Conservation (phyloP, 2,329 filamentous ascomycete genomes). For the Xylaria arbuscula region DNA sequence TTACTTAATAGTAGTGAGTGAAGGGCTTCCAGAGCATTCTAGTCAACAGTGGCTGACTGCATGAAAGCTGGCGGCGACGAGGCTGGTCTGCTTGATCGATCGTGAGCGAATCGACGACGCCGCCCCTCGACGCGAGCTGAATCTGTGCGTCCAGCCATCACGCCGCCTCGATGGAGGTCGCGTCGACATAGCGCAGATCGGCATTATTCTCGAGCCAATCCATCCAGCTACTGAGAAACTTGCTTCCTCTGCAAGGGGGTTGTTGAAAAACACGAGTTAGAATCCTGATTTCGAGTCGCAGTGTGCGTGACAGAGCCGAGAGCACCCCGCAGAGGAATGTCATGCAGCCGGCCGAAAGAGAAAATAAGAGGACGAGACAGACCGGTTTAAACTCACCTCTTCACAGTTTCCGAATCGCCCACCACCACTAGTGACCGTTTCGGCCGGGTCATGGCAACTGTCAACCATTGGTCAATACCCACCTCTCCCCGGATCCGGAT, state of each 20-base stretch:
- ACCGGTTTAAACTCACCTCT: constrained; percentile 70
- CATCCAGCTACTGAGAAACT: constrained; percentile 93
- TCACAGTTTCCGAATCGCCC: constrained; percentile 93
- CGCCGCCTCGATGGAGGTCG: constrained; percentile 50
- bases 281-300: constrained; percentile 14
- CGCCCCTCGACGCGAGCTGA: constrained; percentile 12
- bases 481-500: not conserved
- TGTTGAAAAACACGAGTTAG: constrained; percentile 22
- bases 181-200: constrained; percentile 88
- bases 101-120: constrained; percentile 12
- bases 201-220: constrained; percentile 87
- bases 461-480: constrained; percentile 25
- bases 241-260: constrained; percentile 74
- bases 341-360: constrained; percentile 17
- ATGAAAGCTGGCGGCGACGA: constrained; percentile 29
- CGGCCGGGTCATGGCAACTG: constrained; percentile 96
- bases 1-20: not conserved
- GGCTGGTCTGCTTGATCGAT: constrained; percentile 17
- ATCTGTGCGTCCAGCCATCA: constrained; percentile 30
- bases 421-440: constrained; percentile 90
- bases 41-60: constrained; percentile 8
- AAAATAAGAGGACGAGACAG: constrained; percentile 24
- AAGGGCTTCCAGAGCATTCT: not conserved
- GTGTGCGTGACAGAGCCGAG: constrained; percentile 27
- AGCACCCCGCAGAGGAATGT: constrained; percentile 8